These are phyloP conservation scores for Alternaria ventricosa DNA, from an alignment of 2,329 filamentous ascomycete genomes.

Conservation along the genomic window DNA sequence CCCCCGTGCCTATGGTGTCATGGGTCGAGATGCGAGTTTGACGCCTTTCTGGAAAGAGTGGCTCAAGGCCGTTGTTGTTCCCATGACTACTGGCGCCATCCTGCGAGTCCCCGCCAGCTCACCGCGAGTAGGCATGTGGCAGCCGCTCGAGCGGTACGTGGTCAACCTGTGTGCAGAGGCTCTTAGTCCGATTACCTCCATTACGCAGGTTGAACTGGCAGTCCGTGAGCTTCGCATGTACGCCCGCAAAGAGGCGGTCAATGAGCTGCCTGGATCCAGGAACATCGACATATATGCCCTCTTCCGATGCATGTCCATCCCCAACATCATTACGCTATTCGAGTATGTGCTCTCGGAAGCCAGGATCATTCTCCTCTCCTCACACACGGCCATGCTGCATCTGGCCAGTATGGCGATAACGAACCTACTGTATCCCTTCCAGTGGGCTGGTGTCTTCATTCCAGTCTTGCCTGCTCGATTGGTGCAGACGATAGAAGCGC, in stretches of 20 bases:
- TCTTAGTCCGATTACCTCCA: constrained; percentile 87
- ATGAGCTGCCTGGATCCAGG: constrained; percentile 90
- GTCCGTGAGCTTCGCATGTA: constrained; percentile 90
- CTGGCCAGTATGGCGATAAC: constrained; percentile 87
- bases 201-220: constrained; percentile 92
- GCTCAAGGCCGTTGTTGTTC: constrained; percentile 90
- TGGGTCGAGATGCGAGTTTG: constrained; percentile 82
- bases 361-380: constrained; percentile 93
- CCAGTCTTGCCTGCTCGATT: constrained; percentile 87
- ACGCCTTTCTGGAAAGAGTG: constrained; percentile 98
- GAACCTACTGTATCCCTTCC: constrained; percentile 85
- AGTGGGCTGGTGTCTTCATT: constrained; percentile 94
- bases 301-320: constrained; percentile 86
- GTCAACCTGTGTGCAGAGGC: constrained; percentile 97
- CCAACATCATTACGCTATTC: constrained; percentile 90
- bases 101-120: constrained; percentile 86
- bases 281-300: constrained; percentile 92
- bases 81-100: constrained; percentile 89
- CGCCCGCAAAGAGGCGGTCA: constrained; percentile 87
- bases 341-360: constrained; percentile 94
- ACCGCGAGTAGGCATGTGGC: constrained; percentile 90
- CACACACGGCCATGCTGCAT: constrained; percentile 95
- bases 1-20: constrained; percentile 88
- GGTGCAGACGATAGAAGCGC: constrained; percentile 88
- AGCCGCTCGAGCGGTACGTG: constrained; percentile 94